phyloP scores from a whole-genome alignment of 192 early-diverging fungal genomes.

The Linnemannia hyalina region DNA sequence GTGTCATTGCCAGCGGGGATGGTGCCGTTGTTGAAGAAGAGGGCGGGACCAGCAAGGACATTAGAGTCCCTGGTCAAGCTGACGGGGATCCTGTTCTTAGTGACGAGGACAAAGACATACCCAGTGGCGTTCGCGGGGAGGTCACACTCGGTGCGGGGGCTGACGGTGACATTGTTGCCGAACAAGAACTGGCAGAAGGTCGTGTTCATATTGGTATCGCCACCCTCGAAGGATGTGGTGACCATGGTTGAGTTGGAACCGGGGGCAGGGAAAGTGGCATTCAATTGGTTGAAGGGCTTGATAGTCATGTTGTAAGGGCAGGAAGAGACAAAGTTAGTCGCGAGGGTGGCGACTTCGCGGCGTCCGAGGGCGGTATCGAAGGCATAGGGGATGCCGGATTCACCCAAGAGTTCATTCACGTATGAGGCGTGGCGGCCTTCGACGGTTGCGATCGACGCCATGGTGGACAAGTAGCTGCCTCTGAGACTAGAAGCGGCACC shows the following conservation, averaged over 20 bases:
- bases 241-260: slow-evolving; percentile 4
- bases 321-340: not conserved
- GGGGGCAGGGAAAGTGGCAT: slow-evolving; percentile 4
- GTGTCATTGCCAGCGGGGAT: not conserved
- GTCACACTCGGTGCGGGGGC: slow-evolving; percentile 7
- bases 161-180: slow-evolving; percentile 9
- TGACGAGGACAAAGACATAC: slow-evolving; percentile 30
- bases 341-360: slow-evolving; percentile 13
- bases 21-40: slow-evolving; percentile 25
- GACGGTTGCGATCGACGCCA: slow-evolving; percentile 13
- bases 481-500: slow-evolving; percentile 38
- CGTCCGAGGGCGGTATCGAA: slow-evolving; percentile 27
- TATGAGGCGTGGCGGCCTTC: slow-evolving; percentile 32
- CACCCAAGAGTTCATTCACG: slow-evolving; percentile 21
- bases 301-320: slow-evolving; percentile 15
- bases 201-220: not conserved
- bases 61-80: not conserved
- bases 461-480: slow-evolving; percentile 4
- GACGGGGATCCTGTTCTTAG: slow-evolving; percentile 12
- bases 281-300: slow-evolving; percentile 25
- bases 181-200: slow-evolving; percentile 45
- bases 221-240: slow-evolving; percentile 1
- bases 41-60: slow-evolving; percentile 36
- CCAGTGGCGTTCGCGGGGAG: slow-evolving; percentile 19
- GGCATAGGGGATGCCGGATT: slow-evolving; percentile 14